Evolutionary conservation across 1,284 basidiomycete species (phyloP).

Genomic region (Limonomyces culmigenus): DNA sequence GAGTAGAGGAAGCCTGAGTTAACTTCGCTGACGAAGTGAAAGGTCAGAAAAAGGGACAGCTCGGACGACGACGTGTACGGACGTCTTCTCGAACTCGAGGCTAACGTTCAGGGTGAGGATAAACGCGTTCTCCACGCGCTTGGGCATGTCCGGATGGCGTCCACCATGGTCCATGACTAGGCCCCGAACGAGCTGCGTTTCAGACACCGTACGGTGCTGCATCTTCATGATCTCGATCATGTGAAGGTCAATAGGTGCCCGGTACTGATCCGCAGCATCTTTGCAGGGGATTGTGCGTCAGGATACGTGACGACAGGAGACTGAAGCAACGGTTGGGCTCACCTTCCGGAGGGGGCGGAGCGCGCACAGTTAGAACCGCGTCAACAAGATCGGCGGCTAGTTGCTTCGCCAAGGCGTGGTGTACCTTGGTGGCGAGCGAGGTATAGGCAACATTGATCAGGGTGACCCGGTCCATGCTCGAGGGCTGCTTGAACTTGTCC

Average conservation of each 20-base stretch:
- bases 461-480: conserved; percentile 73
- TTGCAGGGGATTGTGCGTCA: conserved; percentile 6
- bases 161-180: conserved; percentile 94
- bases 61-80: conserved; percentile 18
- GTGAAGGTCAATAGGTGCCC: conserved; percentile 91
- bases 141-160: conserved; percentile 98
- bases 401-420: conserved; percentile 69
- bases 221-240: conserved; percentile 99
- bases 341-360: conserved; percentile 48
- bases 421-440: conserved; percentile 90
- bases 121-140: conserved; percentile 92
- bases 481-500: conserved; percentile 71
- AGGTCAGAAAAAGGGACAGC: conserved; percentile 11
- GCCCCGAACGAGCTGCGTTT: conserved; percentile 94
- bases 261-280: conserved; percentile 51
- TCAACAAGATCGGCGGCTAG: conserved; percentile 91
- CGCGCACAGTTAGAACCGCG: conserved; percentile 82
- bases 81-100: conserved; percentile 99
- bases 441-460: conserved; percentile 90
- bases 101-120: conserved; percentile 96
- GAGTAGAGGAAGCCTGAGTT: conserved; percentile 99
- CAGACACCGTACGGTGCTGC: conserved; percentile 96
- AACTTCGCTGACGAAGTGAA: conserved; percentile 61
- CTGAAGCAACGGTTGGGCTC: conserved; percentile 10
- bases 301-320: too few relatives aligned